phyloP scores from a whole-genome alignment of 345 rosid genomes.

The Eucalyptus erythrocorys region DNA sequence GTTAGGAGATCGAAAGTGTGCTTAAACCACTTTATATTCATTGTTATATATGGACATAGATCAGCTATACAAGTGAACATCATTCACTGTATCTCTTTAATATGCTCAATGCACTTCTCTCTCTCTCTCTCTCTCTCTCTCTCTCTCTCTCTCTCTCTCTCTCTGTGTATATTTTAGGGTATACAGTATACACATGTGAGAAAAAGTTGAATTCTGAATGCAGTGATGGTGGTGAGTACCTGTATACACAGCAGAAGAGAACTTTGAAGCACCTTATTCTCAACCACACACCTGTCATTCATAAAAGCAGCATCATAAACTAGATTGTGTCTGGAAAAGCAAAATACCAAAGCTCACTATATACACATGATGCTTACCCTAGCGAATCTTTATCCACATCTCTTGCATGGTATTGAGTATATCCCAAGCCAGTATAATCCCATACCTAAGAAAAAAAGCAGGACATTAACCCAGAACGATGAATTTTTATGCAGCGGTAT shows the following conservation, averaged over 20 bases:
- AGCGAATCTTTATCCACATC: constrained; percentile 62
- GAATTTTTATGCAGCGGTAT: neutral
- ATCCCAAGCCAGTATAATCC: constrained; percentile 96
- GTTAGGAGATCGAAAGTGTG: neutral
- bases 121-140: neutral
- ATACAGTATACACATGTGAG: neutral
- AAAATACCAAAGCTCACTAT: neutral
- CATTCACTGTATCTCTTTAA: neutral
- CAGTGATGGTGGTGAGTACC: constrained; percentile 26
- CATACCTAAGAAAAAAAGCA: constrained; percentile 49
- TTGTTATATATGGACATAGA: neutral
- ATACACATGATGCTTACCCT: constrained; percentile 41
- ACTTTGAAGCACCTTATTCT: constrained; percentile 86
- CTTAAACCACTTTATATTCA: neutral
- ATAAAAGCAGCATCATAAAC: constrained; percentile 1
- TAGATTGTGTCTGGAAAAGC: neutral
- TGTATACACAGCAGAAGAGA: constrained; percentile 59
- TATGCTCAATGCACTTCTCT: neutral
- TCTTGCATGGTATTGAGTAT: constrained; percentile 66
- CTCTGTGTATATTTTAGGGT: neutral
- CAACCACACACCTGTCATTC: constrained; percentile 75
- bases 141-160: neutral
- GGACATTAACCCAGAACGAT: neutral
- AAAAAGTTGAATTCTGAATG: neutral
- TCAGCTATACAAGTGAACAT: neutral